Base-by-base conservation (phyloP, 768 basidiomycete genomes). In the Boletus sp. region DNA sequence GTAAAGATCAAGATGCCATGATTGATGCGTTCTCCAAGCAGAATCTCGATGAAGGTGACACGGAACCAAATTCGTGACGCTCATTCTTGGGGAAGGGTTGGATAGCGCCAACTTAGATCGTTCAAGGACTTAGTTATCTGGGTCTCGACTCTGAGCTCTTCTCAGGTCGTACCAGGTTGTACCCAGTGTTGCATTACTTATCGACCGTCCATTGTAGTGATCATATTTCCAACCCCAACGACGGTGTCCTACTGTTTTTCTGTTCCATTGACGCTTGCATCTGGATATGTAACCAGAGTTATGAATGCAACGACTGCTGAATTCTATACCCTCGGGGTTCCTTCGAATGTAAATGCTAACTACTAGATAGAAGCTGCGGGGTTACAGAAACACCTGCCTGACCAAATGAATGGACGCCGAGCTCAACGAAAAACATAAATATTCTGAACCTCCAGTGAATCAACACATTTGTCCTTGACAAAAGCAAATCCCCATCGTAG, bases 1-100 rank as follows among this genome's bases (percentile, higher is more conserved):
- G 90, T 64, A 90, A 89, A 68, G 91, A 92, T 65, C 89, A 91
- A 65, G 91, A 93, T 53, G 78, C 86, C 28, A 84, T 93, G 80
- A 78, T 92, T 56, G 86, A 89, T 67, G 86, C 89, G 7, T 92
- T 93, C 67, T 84, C 88, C 41, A 83, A 62, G 59, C 77, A 81
- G 50, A 71, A 76, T 52, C 67, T 82, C 33, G 72, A 67, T 41
- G 72, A 59, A 47, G 64, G 62, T 42, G 63, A 67, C 40, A 52
- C 61, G 53, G 70, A 61, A 52, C 60, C 68, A 40, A 63, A 56
- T 54, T 65, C 70, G 18, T 70, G 63, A 71, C 42, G 55, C 46
- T 18, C 36, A n/a, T 45, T 18, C 32, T 4, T 18, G 20, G 37
- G 52, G 29, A 50, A 35, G 40, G 52, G 49, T 58, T 40, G 60